These are phyloP conservation scores for Globisporangium rhizosaccharum DNA, from an alignment of 352 stramenopile species.

Conservation along the genomic window DNA sequence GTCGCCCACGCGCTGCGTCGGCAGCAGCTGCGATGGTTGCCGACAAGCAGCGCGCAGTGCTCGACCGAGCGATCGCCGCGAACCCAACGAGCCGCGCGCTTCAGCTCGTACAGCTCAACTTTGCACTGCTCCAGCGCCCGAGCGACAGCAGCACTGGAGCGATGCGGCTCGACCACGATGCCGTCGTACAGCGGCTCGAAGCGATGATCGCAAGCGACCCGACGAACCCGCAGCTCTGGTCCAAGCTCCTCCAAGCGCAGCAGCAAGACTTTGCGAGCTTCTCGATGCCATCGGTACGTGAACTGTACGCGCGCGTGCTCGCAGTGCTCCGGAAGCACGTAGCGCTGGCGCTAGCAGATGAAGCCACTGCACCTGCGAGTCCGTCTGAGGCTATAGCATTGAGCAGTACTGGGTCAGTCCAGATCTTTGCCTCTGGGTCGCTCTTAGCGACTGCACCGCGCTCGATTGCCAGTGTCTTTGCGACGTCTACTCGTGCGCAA, in stretches of 20 bases:
- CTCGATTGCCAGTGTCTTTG: not conserved
- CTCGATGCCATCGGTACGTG: conserved; percentile 54
- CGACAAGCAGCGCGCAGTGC: conserved; percentile 65
- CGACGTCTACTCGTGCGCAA: not conserved
- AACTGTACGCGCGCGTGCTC: conserved; percentile 66
- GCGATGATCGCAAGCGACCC: conserved; percentile 39
- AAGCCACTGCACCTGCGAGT: not conserved
- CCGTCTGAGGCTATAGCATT: not conserved
- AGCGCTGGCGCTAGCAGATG: conserved; percentile 7
- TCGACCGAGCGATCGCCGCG: conserved; percentile 37
- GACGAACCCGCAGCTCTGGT: conserved; percentile 50
- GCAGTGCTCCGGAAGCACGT: conserved; percentile 37
- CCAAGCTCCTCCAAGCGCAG: conserved; percentile 35
- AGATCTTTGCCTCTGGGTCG: conserved; percentile 22
- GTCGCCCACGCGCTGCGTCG: not conserved
- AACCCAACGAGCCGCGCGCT: conserved; percentile 50
- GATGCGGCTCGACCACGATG: conserved; percentile 24
- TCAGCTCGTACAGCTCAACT: conserved; percentile 44
- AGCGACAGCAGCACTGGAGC: not conserved
- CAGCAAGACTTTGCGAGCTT: conserved; percentile 73
- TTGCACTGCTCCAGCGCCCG: conserved; percentile 20
- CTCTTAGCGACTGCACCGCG: conserved; percentile 13
- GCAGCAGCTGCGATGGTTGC: conserved; percentile 26
- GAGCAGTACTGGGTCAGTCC: conserved; percentile 10
- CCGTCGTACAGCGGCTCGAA: conserved; percentile 34